A percentile compares a stretch with the other conserved stretches of the same genome.
Conservation (phyloP, 306 rosid genomes). For the Dalbergia cochinchinensis region DNA sequence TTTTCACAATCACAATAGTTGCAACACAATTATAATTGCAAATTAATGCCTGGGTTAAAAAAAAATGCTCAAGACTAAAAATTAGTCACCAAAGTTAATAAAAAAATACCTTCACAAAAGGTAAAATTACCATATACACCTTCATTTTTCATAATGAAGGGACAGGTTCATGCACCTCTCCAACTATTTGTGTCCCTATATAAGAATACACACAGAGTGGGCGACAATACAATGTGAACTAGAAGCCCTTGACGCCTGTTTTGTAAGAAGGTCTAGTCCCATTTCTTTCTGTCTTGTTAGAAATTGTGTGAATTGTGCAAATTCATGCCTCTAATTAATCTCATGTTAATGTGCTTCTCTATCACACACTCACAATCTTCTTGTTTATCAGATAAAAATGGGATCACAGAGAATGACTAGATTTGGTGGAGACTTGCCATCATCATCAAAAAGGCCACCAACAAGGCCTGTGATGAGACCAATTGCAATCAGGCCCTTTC, state of each 20-base stretch:
- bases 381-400: slow-evolving; percentile 37
- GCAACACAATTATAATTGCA: too few species aligned
- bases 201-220: not conserved
- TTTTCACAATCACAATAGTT: too few species aligned
- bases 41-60: too few species aligned
- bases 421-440: not conserved
- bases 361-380: not conserved
- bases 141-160: too few species aligned
- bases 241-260: too few species aligned
- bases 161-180: too few species aligned
- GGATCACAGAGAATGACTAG: not conserved
- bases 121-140: too few species aligned
- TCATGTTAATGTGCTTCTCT: not conserved
- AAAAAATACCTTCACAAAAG: too few species aligned
- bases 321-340: not conserved
- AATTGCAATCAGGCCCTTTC: not conserved
- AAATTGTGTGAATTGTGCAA: not conserved
- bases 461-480: not conserved
- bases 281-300: not conserved
- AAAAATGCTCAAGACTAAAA: too few species aligned
- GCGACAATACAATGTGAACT: not conserved
- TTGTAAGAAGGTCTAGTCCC: not conserved
- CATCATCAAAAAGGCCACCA: not conserved
- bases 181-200: too few species aligned
- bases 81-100: too few species aligned